Base-by-base conservation (phyloP, 306 rosid genomes). In the Corylus americana region DNA sequence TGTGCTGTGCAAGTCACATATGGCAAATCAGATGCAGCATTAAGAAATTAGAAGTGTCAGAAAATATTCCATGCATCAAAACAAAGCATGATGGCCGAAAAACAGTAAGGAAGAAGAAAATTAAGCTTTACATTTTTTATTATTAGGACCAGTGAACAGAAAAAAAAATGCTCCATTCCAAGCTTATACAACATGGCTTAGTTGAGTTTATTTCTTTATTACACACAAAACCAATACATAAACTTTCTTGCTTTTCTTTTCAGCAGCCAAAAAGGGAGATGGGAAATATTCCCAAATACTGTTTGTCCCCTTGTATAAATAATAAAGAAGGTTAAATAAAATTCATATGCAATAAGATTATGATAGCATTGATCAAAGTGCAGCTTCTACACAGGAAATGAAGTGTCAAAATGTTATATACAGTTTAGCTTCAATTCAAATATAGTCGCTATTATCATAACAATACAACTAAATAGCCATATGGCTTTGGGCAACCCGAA, bases 1-100 rank as follows among this genome's bases (percentile, higher is more conserved):
- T 96, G 89, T 96, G 99, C 99, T 96, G 81, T 12, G 71, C 49
- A 62, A 50, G 83, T 76, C 29, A 81, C 27, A 80, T 62, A 72
- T 4, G 25, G 55, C 14, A 84, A 80, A 80, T 82, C 55, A 88
- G 83, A 76, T 53, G 75, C 74, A 17, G 64, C 22, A 39, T 44
- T 17, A 27, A 71, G 51, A 55, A 74, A 51, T 11, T 5, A 70
- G 47, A 79, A 68, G 35, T 69, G 86, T 9, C 17, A 80, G 25
- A 81, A 49, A 77, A 11, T 61, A 61, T 74, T 57, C 39, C 51
- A 83, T 25, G 10, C 11, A 6, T 13, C 8, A 16, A 39, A 39
- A 2, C 20, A 67, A 67, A 67, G 12, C n/a, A 3, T 42, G 14
- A 67, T 8, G 50, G 50, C 50, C 7, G 5, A 39, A 11, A 66